Percentiles rank a stretch among this genome's conserved stretches.
These are phyloP conservation scores for Acanthamoeba triangularis DNA, from an alignment of 208 protist species.

Conservation along the genomic window DNA sequence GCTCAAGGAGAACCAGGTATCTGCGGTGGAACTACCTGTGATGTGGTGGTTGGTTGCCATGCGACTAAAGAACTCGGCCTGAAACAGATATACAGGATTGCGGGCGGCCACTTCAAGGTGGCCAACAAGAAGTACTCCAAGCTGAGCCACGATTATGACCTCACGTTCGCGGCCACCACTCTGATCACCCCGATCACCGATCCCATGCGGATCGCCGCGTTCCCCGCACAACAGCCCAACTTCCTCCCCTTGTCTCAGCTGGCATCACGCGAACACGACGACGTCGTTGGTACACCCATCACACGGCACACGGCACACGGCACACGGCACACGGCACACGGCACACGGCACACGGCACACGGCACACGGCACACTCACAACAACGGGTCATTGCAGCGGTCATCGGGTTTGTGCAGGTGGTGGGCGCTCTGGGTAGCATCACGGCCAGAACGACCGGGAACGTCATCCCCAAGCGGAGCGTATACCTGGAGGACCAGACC, in stretches of 20 bases:
- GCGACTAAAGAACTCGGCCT: background rate
- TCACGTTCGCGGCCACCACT: background rate
- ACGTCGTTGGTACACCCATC: background rate
- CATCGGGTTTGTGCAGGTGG: background rate
- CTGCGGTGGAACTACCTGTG: too few relatives aligned
- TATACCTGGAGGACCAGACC: background rate
- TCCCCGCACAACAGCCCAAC: background rate
- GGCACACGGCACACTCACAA: background rate
- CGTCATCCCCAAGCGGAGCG: background rate
- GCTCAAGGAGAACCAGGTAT: background rate
- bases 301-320: too few relatives aligned
- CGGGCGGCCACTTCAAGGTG: background rate
- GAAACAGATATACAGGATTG: background rate
- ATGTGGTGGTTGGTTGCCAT: too few relatives aligned
- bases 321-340: too few relatives aligned
- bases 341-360: background rate
- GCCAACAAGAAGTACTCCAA: conserved; percentile 48
- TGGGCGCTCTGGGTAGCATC: background rate
- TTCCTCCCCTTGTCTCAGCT: background rate
- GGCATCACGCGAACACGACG: background rate
- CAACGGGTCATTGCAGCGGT: background rate
- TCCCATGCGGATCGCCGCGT: background rate
- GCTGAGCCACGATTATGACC: conserved; percentile 11
- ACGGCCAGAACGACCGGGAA: background rate
- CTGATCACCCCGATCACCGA: background rate